Percentiles rank a stretch among this genome's conserved stretches.
These are phyloP conservation scores for Paspalum notatum DNA, from an alignment of 176 grass and related monocot species.

Conservation along the genomic window DNA sequence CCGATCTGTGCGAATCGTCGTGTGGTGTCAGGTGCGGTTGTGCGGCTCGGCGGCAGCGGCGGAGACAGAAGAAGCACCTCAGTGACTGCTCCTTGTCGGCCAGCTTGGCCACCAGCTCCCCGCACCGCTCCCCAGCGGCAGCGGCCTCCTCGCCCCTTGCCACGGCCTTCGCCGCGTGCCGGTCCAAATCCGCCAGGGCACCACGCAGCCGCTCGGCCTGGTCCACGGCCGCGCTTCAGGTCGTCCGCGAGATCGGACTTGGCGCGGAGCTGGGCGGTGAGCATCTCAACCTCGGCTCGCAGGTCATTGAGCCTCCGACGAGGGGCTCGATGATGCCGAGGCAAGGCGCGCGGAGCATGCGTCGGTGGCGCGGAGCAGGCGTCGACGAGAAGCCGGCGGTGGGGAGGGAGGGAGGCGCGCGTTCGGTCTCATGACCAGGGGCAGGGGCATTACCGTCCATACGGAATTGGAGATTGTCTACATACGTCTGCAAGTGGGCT, in stretches of 20 bases:
- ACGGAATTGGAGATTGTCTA: no score
- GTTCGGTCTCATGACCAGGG: no score
- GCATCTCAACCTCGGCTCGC: slow-evolving; percentile 54
- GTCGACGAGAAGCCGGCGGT: no score
- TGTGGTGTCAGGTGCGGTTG: slow-evolving; percentile 1
- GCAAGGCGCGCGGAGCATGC: no score
- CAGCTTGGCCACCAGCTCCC: slow-evolving; percentile 32
- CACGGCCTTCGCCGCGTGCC: slow-evolving; percentile 48
- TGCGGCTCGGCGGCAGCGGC: slow-evolving; percentile 23
- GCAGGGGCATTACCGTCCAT: no score
- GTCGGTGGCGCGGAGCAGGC: no score
- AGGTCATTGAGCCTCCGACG: no score
- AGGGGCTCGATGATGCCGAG: no score
- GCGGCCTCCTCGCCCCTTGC: slow-evolving; percentile 46
- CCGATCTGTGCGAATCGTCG: slow-evolving; percentile 36
- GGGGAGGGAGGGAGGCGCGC: no score
- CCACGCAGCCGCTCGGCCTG: slow-evolving; percentile 54
- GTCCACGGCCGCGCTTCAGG: slow-evolving; percentile 42
- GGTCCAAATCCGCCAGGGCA: slow-evolving; percentile 36
- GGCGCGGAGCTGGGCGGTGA: slow-evolving; percentile 50
- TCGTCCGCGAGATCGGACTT: slow-evolving; percentile 58
- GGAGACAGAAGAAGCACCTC: slow-evolving; percentile 8
- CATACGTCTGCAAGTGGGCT: no score
- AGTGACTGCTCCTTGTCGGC: slow-evolving; percentile 70
- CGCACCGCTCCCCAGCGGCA: slow-evolving; percentile 12